These are phyloP conservation scores for Dactylonectria estremocensis DNA, from an alignment of 2,329 filamentous ascomycete genomes.

Conservation along the genomic window DNA sequence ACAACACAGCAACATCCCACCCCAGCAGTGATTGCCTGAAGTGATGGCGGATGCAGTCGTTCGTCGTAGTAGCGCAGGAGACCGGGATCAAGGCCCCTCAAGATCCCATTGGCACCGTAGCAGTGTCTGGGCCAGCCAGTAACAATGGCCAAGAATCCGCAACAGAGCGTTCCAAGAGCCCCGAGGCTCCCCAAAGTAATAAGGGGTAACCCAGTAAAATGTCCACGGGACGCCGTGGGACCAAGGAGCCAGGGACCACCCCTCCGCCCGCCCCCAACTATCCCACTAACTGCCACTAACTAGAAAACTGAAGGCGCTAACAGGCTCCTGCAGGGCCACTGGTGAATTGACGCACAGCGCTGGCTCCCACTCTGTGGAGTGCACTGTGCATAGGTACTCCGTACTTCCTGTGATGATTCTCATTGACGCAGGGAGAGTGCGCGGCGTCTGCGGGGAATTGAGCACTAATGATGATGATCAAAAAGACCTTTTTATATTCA, in stretches of 20 bases:
- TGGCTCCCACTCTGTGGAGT: background rate
- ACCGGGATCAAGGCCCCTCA: slow-evolving; percentile 24
- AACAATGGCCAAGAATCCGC: slow-evolving; percentile 5
- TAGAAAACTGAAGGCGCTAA: slow-evolving; percentile 21
- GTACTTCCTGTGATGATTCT: background rate
- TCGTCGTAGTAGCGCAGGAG: slow-evolving; percentile 24
- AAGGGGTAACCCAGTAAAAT: slow-evolving; percentile 26
- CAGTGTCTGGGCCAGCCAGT: slow-evolving; percentile 8
- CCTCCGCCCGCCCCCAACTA: slow-evolving; percentile 1
- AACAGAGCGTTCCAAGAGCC: slow-evolving; percentile 7
- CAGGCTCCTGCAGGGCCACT: slow-evolving; percentile 15
- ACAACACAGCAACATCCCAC: slow-evolving; percentile 20
- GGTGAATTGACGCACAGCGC: slow-evolving; percentile 14
- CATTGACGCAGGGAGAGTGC: slow-evolving; percentile 9
- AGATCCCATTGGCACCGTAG: background rate
- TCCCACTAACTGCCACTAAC: slow-evolving; percentile 30
- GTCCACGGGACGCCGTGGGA: slow-evolving; percentile 23
- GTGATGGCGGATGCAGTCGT: slow-evolving; percentile 24
- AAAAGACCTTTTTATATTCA: background rate
- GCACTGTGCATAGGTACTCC: too few species aligned
- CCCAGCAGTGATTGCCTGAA: slow-evolving; percentile 26
- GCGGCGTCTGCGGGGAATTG: slow-evolving; percentile 29
- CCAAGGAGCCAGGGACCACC: slow-evolving; percentile 15
- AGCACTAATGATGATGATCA: background rate
- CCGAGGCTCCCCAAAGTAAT: slow-evolving; percentile 14